Base-by-base conservation (phyloP, 257 asterid species). In the Penstemon eatonii region DNA sequence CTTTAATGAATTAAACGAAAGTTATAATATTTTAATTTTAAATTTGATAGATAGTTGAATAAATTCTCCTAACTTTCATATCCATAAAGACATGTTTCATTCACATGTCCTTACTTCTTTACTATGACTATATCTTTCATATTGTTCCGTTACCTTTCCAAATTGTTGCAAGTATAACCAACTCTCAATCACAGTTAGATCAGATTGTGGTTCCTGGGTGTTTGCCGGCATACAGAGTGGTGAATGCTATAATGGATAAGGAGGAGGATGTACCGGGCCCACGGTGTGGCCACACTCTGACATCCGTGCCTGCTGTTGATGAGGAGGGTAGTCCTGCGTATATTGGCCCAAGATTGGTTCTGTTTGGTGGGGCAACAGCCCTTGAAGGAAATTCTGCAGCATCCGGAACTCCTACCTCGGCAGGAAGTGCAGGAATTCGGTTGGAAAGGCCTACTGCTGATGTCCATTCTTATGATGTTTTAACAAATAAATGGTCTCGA, bases 351-450 rank as follows among this genome's bases (percentile, higher is more conserved):
- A 89, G 98, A 66, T 77, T 94, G 63, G 82, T 94, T 83, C 80
- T 94, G 36, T 94, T 94, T 50, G 99, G 99, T 65, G 99, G 99
- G 65, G 99, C 99, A 60, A 94, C 99, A 0, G 96, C 99, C 3
- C 87, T 94, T 54, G 99, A 94, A 76, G 99, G 98, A 66, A 94
- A 94, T 83, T 92, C 99, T 5, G 90, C 87, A 38, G 88, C 84
- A 37, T 72, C 96, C 3, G 97, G 99, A 59, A 81, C 99, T 65
- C 99, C 99, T 62, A 68, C 99, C 15, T 89, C 99, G 5, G 99
- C 96, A n/a, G 99, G 99, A 83, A 94, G 96, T 74, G 96, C 97
- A 41, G 99, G 99, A 75, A 94, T 94, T 71, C 79, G 99, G 50
- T 77, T 93, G 72, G 98, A 97, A 1, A 97, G 98, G 72, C 97